Base-by-base conservation (phyloP, 805 yeast genomes). In the Komagataella populi region DNA sequence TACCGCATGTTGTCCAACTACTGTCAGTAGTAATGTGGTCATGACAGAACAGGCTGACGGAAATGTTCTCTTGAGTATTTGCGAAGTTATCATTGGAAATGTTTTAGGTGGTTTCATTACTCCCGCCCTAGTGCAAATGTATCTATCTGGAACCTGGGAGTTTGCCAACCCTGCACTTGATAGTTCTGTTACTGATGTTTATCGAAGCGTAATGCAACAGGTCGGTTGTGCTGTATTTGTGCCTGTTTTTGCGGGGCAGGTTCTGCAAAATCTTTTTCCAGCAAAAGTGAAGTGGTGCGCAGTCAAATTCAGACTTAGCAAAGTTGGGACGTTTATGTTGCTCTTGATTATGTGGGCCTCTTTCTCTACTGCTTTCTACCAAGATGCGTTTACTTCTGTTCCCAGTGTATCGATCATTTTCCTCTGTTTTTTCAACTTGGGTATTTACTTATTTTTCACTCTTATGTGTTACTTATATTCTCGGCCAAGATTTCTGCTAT, bases 1-100 rank as follows among this genome's bases (percentile, higher is more conserved):
- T 48, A 85, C 96, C 2, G 86, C 87, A 30, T 77, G 91, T 10
- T 86, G 95, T 63, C 96, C 96, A 24, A 89, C 96, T 6, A 89
- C 96, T 0, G 95, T 89, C 17, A 80, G 90, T 0, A 87, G 96
- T 1, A 89, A 89, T 62, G 96, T 89, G 24, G 90, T 89, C 24
- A 89, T 89, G 96, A 89, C 96, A 5, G 75, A 81, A 50, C 77
- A 77, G 53, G 96, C 96, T 0, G 81, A 83, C 56, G 96, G 96
- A 6, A 87, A 88, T 64, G 90, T 80, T 56, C 67, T 84, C 16
- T 67, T 88, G 50, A 83, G 95, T 17, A 69, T 87, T 6, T 83
- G 93, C 63, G 95, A 87, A 63, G 96, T 89, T 7, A 80, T 88
- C 53, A 74, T 88, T 39, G 96, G 96, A 1, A 89, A 89, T 61